Percentiles rank a stretch among this genome's conserved stretches.
phyloP scores from a whole-genome alignment of 2,329 filamentous ascomycete species.

The Trichophyton benhamiae region DNA sequence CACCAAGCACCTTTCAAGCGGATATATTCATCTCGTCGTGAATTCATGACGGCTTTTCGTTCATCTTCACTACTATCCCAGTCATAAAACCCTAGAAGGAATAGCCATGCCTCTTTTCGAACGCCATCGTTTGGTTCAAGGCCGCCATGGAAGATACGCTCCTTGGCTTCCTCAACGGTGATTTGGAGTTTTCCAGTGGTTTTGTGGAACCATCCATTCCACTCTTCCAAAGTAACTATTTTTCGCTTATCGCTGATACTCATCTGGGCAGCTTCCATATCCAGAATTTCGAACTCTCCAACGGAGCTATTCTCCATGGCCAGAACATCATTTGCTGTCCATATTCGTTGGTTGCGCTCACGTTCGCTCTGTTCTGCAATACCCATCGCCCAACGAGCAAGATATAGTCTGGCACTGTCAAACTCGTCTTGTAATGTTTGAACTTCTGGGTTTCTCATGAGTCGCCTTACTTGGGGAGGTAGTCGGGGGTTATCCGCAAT shows the following conservation, averaged over 20 bases:
- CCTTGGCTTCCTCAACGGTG: constrained; percentile 86
- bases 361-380: constrained; percentile 93
- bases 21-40: constrained; percentile 82
- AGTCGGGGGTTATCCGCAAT: constrained; percentile 82
- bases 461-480: constrained; percentile 70
- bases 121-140: constrained; percentile 81
- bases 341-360: constrained; percentile 74
- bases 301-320: constrained; percentile 91
- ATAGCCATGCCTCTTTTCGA: constrained; percentile 92
- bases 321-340: constrained; percentile 83
- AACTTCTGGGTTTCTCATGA: constrained; percentile 85
- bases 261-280: constrained; percentile 60
- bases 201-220: constrained; percentile 78
- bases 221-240: constrained; percentile 69
- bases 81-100: constrained; percentile 77
- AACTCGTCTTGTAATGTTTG: constrained; percentile 95
- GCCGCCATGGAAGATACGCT: constrained; percentile 92
- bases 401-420: constrained; percentile 85
- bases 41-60: constrained; percentile 68
- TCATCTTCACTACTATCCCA: constrained; percentile 88
- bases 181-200: constrained; percentile 61
- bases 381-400: constrained; percentile 96
- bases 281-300: constrained; percentile 88
- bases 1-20: constrained; percentile 92
- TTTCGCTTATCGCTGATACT: constrained; percentile 65